Conservation (phyloP, 805 yeast genomes). For the Zygoascus flipseniorum region DNA sequence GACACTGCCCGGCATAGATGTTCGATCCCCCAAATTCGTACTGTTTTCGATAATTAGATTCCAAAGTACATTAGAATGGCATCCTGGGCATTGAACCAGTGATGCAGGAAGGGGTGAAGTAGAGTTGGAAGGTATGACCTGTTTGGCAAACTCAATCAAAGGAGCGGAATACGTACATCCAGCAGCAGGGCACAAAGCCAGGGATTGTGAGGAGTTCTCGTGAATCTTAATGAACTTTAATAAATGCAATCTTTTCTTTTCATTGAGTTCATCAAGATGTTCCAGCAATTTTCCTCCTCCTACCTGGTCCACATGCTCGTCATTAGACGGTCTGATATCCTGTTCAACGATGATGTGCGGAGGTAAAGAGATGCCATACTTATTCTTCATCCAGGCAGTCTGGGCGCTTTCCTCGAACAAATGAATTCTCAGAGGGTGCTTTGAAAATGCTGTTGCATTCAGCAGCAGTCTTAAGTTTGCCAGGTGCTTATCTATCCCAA, state of each 20-base stretch:
- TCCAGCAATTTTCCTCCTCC: slow-evolving; percentile 13
- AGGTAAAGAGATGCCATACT: slow-evolving; percentile 15
- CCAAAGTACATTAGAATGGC: slow-evolving; percentile 8
- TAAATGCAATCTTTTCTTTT: background rate
- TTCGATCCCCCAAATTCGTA: background rate
- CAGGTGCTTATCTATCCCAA: slow-evolving; percentile 19
- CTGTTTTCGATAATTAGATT: slow-evolving; percentile 7
- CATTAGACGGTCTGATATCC: slow-evolving; percentile 5
- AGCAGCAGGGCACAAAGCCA: slow-evolving; percentile 7
- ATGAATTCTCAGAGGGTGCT: slow-evolving; percentile 22
- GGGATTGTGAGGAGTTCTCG: background rate
- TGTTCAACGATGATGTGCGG: slow-evolving; percentile 3
- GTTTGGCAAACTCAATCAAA: slow-evolving; percentile 7
- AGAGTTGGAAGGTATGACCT: background rate
- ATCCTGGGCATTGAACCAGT: slow-evolving; percentile 8
- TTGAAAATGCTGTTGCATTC: slow-evolving; percentile 16
- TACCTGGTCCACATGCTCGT: slow-evolving; percentile 6
- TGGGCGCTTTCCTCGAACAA: slow-evolving; percentile 21
- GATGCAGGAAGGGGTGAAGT: slow-evolving; percentile 8
- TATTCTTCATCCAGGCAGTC: slow-evolving; percentile 21
- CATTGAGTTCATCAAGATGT: background rate
- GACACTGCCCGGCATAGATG: background rate
- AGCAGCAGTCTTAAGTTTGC: slow-evolving; percentile 23
- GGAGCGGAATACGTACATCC: slow-evolving; percentile 3
- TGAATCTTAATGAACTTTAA: background rate